A percentile compares a stretch with the other conserved stretches of the same genome.
These are phyloP conservation scores for Prunus yedoensis DNA, from an alignment of 331 rosid genomes.

Conservation along the genomic window DNA sequence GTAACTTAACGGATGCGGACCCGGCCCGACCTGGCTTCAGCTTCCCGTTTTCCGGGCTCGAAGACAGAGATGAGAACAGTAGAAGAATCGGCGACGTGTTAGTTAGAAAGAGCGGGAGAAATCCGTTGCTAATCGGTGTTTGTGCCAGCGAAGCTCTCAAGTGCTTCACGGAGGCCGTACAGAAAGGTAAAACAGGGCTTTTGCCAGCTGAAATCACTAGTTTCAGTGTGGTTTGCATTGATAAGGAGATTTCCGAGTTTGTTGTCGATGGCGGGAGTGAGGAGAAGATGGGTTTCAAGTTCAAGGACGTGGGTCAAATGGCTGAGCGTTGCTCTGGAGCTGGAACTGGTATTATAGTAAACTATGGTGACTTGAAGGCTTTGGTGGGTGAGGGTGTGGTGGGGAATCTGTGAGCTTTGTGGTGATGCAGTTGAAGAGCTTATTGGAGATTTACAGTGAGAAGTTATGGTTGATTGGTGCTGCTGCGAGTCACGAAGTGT, in stretches of 20 bases:
- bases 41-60: constrained; percentile 36
- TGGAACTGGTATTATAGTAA: constrained; percentile 50
- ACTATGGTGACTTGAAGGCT: constrained; percentile 44
- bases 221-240: constrained; percentile 36
- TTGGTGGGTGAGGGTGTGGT: constrained; percentile 33
- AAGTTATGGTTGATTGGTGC: constrained; percentile 76
- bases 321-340: constrained; percentile 52
- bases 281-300: constrained; percentile 50
- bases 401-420: constrained; percentile 44
- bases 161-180: constrained; percentile 45
- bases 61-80: constrained; percentile 47
- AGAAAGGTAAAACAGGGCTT: constrained; percentile 22
- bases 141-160: constrained; percentile 54
- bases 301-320: constrained; percentile 52
- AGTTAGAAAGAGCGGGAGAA: constrained; percentile 41
- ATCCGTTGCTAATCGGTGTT: constrained; percentile 67
- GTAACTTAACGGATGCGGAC: constrained; percentile 55
- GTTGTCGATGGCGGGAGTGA: constrained; percentile 33
- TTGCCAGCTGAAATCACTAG: constrained; percentile 44
- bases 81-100: constrained; percentile 63
- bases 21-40: constrained; percentile 33
- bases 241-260: constrained; percentile 56
- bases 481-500: constrained; percentile 45
- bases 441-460: constrained; percentile 49
- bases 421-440: constrained; percentile 51